Evolutionary conservation across 106 monocot genomes (phyloP), one percentile per base, ranked within the genome.

Genomic region (Posidonia australis): DNA sequence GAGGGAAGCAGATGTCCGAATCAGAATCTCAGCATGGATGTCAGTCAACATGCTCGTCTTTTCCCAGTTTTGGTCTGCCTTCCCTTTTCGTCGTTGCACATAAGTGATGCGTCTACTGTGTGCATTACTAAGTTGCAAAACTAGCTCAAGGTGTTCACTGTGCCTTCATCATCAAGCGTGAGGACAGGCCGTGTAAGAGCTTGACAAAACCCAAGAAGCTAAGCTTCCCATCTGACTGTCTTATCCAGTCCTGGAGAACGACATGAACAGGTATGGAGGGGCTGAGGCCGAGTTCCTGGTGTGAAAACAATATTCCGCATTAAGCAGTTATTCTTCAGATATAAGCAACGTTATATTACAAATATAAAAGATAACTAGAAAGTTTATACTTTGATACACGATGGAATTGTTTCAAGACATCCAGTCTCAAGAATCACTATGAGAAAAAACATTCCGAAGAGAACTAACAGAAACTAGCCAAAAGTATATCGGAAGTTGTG

Each of bases 241-340:
- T 70, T 44, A 94, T 90, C 94, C 94, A 94, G 56, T 94, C 94
- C 51, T 94, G 80, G 62, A 94, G 94, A 60, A 94, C 89, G n/a
- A 90, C 80, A 53, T 94, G 94, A 62, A 90, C 77, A 0, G 94
- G 82, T 12, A 94, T 83, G 5, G 89, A 84, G 10, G 94, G 86
- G 21, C 89, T 74, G 45, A 94, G 86, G 0, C 94, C 94, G 47
- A 94, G 86, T 68, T 89, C 94, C 94, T 94, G 62, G 25, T 44
- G 65, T 3, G 58, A 25, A 64, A 64, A 43, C 20, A 72, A 31
- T 11, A 67, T 13, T 58, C 9, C 13, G 5, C 26, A 13, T 41
- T 43, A 51, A n/a, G 3, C 21, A 43, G 16, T 19, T 12, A 58
- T 23, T 14, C 1, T 44, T 44, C 9, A 55, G n/a, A n/a, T n/a